Evolutionary conservation across 1,284 basidiomycete species (phyloP), one percentile per base, ranked within the genome.

Genomic region (Moesziomyces sp.): DNA sequence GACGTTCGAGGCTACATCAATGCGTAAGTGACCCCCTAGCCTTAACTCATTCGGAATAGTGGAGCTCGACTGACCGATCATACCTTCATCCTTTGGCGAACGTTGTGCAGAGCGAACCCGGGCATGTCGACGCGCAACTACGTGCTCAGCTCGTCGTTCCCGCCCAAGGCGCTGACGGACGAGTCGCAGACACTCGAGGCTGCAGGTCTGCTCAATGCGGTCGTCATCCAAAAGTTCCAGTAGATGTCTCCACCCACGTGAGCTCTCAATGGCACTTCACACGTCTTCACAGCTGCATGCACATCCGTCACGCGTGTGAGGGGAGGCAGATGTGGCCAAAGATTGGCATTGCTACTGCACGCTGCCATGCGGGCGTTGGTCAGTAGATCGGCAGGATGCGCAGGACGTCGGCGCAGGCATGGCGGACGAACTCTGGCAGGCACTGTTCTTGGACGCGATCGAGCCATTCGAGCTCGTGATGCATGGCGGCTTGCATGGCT

Each of bases 1-100:
- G 94, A 98, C 79, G 88, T 98, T 51, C 87, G 94, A 54, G 89
- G 88, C 76, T 93, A 93, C 83, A 93, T 98, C 86, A 91, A 94
- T 72, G 91, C 92, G 92, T 97, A 83, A 73, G 93, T 91, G 7
- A 11, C 18, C n/a, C 6, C 3, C 14, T 9, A 9, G 1, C 4
- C 51, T 43, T 19, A 5, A 28, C 26, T 34, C 18, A 14, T 18
- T 40, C 8, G 24, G 10, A 14, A 44, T 10, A n/a, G 28, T 5
- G 21, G 10, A 28, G 14, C 13, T 28, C 18, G 21, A 44, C 60
- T 55, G 47, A 62, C 51, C 38, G 18, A 28, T 23, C 9, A 18
- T 21, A 24, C 38, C 16, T 23, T 11, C 1, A 16, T 49, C 7
- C 7, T 16, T 48, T 45, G 5, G 11, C 3, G 16, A 42, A 40